A percentile compares a stretch with the other conserved stretches of the same genome.
phyloP scores from a whole-genome alignment of 1,139 yeast species.

The Hyphopichia burtonii region DNA sequence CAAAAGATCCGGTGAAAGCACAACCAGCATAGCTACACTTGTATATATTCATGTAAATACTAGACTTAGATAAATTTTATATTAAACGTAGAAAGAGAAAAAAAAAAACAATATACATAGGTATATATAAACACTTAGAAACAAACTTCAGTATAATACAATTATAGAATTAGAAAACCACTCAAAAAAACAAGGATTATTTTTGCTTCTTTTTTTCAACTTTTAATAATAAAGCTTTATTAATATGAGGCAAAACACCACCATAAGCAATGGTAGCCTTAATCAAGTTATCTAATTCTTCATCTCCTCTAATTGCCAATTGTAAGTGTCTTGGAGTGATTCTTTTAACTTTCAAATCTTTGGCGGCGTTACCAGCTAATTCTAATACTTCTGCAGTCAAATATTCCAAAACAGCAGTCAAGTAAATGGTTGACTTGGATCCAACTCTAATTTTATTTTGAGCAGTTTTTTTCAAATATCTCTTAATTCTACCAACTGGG shows the following conservation, averaged over 20 bases:
- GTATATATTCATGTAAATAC: neutral
- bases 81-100: neutral
- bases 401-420: conserved; percentile 96
- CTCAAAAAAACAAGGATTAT: conserved; percentile 10
- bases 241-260: conserved; percentile 96
- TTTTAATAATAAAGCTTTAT: conserved; percentile 88
- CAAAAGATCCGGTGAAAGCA: too few species aligned
- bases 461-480: conserved; percentile 88
- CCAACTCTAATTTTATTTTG: conserved; percentile 96
- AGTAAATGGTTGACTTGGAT: conserved; percentile 93
- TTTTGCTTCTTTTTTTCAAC: conserved; percentile 80
- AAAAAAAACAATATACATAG: neutral
- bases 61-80: neutral
- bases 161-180: neutral
- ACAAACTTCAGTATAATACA: neutral
- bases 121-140: neutral
- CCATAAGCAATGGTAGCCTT: conserved; percentile 99
- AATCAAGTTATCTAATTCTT: conserved; percentile 92
- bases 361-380: conserved; percentile 98
- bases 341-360: conserved; percentile 97
- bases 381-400: conserved; percentile 98
- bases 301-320: conserved; percentile 98
- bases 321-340: conserved; percentile 98
- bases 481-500: conserved; percentile 98
- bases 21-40: too few species aligned